Evolutionary conservation across 139 green algal species (phyloP).

Genomic region (Trebouxia sp.): DNA sequence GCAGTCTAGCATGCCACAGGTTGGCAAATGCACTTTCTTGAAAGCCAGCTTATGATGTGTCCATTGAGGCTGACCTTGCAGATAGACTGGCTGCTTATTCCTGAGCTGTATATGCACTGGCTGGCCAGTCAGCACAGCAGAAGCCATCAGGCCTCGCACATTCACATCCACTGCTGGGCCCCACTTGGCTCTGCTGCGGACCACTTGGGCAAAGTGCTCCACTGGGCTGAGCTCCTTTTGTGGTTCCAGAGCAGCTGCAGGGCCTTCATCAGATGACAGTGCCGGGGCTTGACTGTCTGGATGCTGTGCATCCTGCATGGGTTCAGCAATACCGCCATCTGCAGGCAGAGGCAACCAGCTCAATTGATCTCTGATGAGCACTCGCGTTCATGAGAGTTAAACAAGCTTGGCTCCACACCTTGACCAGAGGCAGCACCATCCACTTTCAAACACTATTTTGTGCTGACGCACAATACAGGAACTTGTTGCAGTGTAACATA

Average conservation of each 20-base stretch:
- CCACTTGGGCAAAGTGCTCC: constrained; percentile 7
- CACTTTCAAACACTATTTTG: too few species aligned
- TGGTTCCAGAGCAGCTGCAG: neutral
- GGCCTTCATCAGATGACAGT: neutral
- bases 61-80: neutral
- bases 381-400: neutral
- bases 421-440: too few species aligned
- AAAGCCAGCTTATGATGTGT: too few species aligned
- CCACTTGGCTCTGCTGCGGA: neutral
- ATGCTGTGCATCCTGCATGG: neutral
- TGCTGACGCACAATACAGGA: too few species aligned
- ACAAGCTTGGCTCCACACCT: too few species aligned
- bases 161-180: constrained; percentile 3
- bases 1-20: neutral
- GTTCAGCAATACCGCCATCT: neutral
- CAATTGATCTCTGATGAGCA: too few species aligned
- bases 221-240: neutral
- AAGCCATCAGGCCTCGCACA: constrained; percentile 49
- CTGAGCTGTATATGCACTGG: constrained; percentile 33
- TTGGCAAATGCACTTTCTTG: too few species aligned
- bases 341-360: neutral
- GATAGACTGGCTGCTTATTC: constrained; percentile 31
- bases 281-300: neutral
- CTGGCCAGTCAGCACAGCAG: constrained; percentile 41
- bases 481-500: too few species aligned